Conservation (phyloP, 257 asterid species). For the Datura wrightii region DNA sequence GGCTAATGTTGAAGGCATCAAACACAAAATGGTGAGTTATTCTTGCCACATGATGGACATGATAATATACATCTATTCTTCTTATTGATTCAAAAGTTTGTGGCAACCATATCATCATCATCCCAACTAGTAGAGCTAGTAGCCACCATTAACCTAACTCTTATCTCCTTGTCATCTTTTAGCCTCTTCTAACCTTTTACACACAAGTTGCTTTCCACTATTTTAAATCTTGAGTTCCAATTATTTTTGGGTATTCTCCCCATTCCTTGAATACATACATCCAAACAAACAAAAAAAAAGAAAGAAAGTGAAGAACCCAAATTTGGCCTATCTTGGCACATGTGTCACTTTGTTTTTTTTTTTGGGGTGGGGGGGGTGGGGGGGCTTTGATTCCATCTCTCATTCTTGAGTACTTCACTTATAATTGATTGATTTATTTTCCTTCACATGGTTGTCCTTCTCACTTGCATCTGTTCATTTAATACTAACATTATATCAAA, state of each 20-base stretch:
- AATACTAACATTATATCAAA: background rate
- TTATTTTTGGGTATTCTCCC: background rate
- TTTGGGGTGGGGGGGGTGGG: no score
- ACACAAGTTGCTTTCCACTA: constrained; percentile 34
- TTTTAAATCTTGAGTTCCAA: background rate
- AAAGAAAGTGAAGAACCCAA: background rate
- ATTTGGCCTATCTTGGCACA: background rate
- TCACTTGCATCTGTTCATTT: background rate
- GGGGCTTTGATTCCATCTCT: background rate
- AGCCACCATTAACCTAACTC: constrained; percentile 33
- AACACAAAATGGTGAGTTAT: background rate
- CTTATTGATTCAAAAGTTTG: constrained; percentile 28
- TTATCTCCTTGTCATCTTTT: constrained; percentile 31
- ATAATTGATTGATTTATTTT: background rate
- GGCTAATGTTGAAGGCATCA: background rate
- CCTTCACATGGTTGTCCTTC: background rate
- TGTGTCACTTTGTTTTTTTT: background rate
- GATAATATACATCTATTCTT: background rate
- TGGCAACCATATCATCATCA: constrained; percentile 27
- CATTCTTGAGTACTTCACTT: background rate
- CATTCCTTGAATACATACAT: constrained; percentile 16
- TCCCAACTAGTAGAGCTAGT: background rate
- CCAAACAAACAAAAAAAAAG: background rate
- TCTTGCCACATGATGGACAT: background rate
- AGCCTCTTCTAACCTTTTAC: constrained; percentile 29